A percentile compares a stretch with the other conserved stretches of the same genome.
Conservation (phyloP, 192 early-diverging fungal genomes). For the Coemansia sp. region DNA sequence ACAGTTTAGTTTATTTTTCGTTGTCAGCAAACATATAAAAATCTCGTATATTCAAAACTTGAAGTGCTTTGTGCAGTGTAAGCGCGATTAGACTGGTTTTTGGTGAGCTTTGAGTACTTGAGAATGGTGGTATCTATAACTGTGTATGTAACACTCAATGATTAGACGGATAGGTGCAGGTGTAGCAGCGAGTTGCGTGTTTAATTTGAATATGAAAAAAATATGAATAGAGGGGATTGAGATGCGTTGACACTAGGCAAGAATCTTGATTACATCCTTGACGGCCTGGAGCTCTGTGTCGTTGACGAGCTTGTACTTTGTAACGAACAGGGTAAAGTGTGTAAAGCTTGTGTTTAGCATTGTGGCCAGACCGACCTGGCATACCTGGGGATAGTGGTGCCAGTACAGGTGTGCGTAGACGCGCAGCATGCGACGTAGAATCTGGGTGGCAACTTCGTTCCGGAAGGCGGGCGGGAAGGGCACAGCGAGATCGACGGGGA, state of each 20-base stretch:
- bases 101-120: too few species aligned
- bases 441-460: constrained; percentile 59
- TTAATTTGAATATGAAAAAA: too few species aligned
- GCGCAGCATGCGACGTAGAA: constrained; percentile 84
- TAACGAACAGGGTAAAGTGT: constrained; percentile 89
- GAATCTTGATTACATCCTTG: constrained; percentile 52
- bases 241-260: constrained; percentile 18
- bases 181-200: too few species aligned
- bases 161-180: too few species aligned
- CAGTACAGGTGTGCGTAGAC: constrained; percentile 95
- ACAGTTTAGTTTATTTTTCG: constrained; percentile 9
- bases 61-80: too few species aligned
- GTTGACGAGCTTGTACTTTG: constrained; percentile 78
- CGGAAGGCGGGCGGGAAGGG: constrained; percentile 76
- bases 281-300: constrained; percentile 51
- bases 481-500: constrained; percentile 76
- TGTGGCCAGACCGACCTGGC: constrained; percentile 76
- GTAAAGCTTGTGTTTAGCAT: constrained; percentile 93
- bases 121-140: too few species aligned
- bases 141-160: too few species aligned
- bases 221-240: not conserved
- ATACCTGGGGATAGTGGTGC: constrained; percentile 75
- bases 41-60: not conserved
- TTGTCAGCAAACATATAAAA: not conserved
- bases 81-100: too few species aligned